Conservation (phyloP, 345 rosid genomes). For the Salix viminalis region DNA sequence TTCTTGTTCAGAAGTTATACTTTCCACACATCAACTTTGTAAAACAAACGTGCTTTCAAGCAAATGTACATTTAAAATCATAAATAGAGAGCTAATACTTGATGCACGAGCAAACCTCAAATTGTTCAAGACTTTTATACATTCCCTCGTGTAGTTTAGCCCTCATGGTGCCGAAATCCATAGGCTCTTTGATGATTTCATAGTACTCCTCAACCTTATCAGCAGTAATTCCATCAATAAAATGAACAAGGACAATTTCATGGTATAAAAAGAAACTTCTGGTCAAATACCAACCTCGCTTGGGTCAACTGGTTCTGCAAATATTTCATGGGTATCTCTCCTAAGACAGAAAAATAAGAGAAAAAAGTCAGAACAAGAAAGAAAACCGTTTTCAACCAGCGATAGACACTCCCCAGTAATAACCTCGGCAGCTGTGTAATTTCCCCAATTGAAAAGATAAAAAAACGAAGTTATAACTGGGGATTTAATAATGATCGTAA, state of each 20-base stretch:
- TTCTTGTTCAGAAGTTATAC: no score
- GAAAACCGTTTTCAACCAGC: not conserved
- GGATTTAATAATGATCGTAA: not conserved
- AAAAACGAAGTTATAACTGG: not conserved
- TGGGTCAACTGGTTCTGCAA: conserved; percentile 60
- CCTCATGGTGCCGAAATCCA: conserved; percentile 82
- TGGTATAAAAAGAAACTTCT: not conserved
- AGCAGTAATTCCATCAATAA: conserved; percentile 10
- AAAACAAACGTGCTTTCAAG: not conserved
- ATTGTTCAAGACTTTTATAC: conserved; percentile 53
- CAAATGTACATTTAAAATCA: not conserved
- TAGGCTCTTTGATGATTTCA: conserved; percentile 58
- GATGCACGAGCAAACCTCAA: conserved; percentile 47
- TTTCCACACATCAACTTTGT: not conserved
- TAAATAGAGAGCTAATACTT: conserved; percentile 1
- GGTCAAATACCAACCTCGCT: conserved; percentile 38
- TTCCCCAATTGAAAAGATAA: not conserved
- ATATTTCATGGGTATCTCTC: conserved; percentile 59
- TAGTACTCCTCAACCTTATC: conserved; percentile 55
- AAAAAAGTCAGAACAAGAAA: not conserved
- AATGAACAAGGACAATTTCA: not conserved
- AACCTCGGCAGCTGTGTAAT: not conserved
- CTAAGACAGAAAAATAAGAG: conserved; percentile 21
- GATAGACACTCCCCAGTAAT: not conserved
- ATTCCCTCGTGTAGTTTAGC: conserved; percentile 83